Evolutionary conservation across 2,329 filamentous ascomycete species (phyloP).

Genomic region (Penicillium hordei): DNA sequence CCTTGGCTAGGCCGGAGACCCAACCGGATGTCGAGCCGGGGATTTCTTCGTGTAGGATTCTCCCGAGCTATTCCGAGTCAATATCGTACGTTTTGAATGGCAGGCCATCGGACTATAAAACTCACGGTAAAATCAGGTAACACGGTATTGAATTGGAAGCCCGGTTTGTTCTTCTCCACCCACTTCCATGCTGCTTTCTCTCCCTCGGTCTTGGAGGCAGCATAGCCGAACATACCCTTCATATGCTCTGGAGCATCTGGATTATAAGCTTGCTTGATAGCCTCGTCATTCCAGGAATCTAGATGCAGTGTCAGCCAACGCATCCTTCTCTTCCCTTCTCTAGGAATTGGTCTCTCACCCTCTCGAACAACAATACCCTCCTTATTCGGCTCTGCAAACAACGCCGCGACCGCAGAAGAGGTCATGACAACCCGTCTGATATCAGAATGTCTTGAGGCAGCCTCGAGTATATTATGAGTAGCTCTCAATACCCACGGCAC

Average conservation of each 20-base stretch:
- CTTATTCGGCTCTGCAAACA: not conserved
- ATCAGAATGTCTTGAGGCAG: constrained; percentile 3
- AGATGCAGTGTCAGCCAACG: not conserved
- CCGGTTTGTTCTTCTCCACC: constrained; percentile 44
- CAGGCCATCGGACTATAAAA: constrained; percentile 34
- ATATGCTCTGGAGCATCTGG: constrained; percentile 29
- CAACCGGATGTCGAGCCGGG: constrained; percentile 19
- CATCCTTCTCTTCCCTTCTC: not conserved
- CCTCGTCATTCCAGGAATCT: constrained; percentile 22
- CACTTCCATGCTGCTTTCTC: constrained; percentile 51
- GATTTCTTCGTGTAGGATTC: constrained; percentile 34
- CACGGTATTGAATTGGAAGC: constrained; percentile 46
- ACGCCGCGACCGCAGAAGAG: constrained; percentile 19
- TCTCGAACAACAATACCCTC: constrained; percentile 11
- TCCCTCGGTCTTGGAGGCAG: constrained; percentile 49
- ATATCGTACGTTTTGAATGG: not conserved
- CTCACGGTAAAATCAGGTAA: constrained; percentile 36
- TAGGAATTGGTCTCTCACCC: constrained; percentile 8
- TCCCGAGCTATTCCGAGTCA: constrained; percentile 27
- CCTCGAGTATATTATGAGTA: constrained; percentile 16
- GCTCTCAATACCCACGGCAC: constrained; percentile 9
- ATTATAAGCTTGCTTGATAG: constrained; percentile 38
- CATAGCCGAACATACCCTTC: constrained; percentile 38
- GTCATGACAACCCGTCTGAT: constrained; percentile 21
- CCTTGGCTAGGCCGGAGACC: constrained; percentile 9